phyloP scores from a whole-genome alignment of 2,329 filamentous ascomycete species.

The Plenodomus lindquistii region DNA sequence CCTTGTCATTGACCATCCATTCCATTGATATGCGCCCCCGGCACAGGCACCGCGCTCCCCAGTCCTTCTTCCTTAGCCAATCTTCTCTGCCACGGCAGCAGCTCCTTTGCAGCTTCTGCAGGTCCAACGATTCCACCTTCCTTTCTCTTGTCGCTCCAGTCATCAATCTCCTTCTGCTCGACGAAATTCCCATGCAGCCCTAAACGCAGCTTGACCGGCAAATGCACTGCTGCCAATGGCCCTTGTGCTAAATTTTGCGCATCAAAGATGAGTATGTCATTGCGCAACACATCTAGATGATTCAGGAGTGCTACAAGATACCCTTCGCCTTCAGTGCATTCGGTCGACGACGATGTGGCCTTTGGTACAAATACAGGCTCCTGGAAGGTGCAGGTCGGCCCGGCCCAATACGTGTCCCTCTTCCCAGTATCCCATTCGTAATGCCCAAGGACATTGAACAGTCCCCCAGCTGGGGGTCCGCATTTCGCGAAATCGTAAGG shows the following conservation, averaged over 20 bases:
- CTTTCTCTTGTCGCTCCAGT: constrained; percentile 34
- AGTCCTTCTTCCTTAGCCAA: constrained; percentile 21
- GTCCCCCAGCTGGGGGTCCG: constrained; percentile 33
- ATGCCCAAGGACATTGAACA: constrained; percentile 42
- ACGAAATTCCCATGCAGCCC: constrained; percentile 42
- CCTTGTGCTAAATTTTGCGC: constrained; percentile 44
- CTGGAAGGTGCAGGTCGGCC: constrained; percentile 52
- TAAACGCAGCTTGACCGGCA: constrained; percentile 43
- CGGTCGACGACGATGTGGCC: constrained; percentile 31
- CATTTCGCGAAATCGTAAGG: constrained; percentile 40
- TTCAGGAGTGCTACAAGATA: constrained; percentile 53
- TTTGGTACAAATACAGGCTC: constrained; percentile 59
- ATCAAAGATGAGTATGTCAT: constrained; percentile 50
- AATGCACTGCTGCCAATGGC: constrained; percentile 47
- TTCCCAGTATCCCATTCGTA: constrained; percentile 37
- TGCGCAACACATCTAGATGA: constrained; percentile 47
- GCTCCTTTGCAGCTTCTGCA: constrained; percentile 21
- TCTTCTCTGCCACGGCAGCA: constrained; percentile 37
- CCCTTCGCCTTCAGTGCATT: constrained; percentile 53
- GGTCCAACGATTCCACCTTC: constrained; percentile 32
- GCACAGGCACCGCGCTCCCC: constrained; percentile 6
- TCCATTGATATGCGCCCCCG: neutral
- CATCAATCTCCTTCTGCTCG: constrained; percentile 34
- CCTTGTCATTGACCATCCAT: neutral
- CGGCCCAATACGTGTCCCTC: constrained; percentile 42